Evolutionary conservation across 2,329 filamentous ascomycete species (phyloP).

Genomic region (Fusarium camptoceras): DNA sequence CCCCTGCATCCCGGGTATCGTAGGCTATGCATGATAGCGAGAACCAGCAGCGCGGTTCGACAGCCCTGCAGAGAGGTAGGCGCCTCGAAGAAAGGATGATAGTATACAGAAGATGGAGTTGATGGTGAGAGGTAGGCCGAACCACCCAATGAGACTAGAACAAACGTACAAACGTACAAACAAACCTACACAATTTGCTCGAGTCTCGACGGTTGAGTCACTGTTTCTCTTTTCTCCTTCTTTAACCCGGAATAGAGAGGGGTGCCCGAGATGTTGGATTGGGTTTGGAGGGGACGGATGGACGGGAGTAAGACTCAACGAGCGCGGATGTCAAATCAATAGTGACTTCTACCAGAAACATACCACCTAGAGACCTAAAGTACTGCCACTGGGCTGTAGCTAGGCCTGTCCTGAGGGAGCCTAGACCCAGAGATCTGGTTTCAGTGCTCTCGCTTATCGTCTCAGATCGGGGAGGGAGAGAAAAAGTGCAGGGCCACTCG

Average conservation of each 20-base stretch:
- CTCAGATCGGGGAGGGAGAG: slow-evolving; percentile 28
- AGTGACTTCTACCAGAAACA: background rate
- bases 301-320: slow-evolving; percentile 27
- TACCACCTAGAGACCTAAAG: background rate
- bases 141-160: background rate
- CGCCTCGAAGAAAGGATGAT: background rate
- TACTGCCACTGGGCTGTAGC: background rate
- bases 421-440: slow-evolving; percentile 50
- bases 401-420: background rate
- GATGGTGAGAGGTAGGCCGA: background rate
- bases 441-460: slow-evolving; percentile 51
- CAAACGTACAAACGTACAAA: slow-evolving; percentile 1
- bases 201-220: slow-evolving; percentile 22
- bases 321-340: slow-evolving; percentile 14
- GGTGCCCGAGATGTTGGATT: slow-evolving; percentile 6
- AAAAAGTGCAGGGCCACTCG: slow-evolving; percentile 15
- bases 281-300: slow-evolving; percentile 7
- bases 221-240: slow-evolving; percentile 5
- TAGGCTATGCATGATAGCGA: background rate
- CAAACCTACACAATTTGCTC: slow-evolving; percentile 20
- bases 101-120: background rate
- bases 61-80: slow-evolving; percentile 7
- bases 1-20: slow-evolving; percentile 13
- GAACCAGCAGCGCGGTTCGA: background rate
- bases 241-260: slow-evolving; percentile 26